Base-by-base conservation (phyloP, 176 grass and related monocot genomes). In the Ananas comosus region DNA sequence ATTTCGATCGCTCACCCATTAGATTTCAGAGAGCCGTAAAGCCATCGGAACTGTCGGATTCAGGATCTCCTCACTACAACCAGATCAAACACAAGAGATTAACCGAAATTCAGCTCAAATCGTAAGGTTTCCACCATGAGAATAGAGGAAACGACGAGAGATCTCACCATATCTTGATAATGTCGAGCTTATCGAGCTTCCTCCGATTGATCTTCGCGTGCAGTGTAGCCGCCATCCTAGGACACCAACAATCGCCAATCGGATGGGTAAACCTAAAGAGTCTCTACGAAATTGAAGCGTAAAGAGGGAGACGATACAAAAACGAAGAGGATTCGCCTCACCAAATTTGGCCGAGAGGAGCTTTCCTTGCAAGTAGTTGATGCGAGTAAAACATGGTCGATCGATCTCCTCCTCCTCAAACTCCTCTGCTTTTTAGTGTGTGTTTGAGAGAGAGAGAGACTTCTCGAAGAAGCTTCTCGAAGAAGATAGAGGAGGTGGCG, bases 321-420 rank as follows among this genome's bases (percentile, higher is more conserved):
- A 51, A 66, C 49, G 65, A 25, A 52, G 63, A 48, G 23, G 21
- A 77, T 59, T 48, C 49, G 49, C 48, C 63, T 23, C 56, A 92
- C 92, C 93, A 97, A 82, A 97, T 97, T 81, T 97, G 93, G 42
- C 93, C 89, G 58, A 97, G 83, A 63, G 93, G 86, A 66, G 73
- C 80, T 80, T 97, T 97, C 73, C 82, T 81, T 48, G 93, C 93
- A 10, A 97, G 86, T 29, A 92, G 81, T 79, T 92, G 93, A 61
- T 92, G 93, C 66, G 93, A 92, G 74, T 92, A 97, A 76, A 96
- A 96, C 93, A 97, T 97, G 52, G 42, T 68, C 27, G 56, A 42
- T 42, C 33, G 33, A 42, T 19, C 56, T 61, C 56, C 13, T 61
- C 21, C 56, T 16, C 16, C 21, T 0, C 3, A 7, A 42, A 4